Base-by-base conservation (phyloP, 1,284 basidiomycete genomes). In the Athelia sp. region DNA sequence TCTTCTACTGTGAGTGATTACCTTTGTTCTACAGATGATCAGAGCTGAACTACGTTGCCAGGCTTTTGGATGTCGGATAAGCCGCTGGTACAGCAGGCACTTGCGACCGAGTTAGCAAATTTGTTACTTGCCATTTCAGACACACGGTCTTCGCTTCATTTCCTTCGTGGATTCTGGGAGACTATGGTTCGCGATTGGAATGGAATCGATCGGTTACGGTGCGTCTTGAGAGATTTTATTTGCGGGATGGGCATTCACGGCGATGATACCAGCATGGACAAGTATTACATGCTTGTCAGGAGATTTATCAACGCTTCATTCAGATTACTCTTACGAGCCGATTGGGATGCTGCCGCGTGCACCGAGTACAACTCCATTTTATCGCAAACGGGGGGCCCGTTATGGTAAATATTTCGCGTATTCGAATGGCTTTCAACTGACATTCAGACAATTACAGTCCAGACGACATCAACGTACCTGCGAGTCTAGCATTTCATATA, bases 61-160 rank as follows among this genome's bases (percentile, higher is more conserved):
- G 93, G 93, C 62, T 98, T 96, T 69, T 99, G 95, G 95, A 98
- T 98, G 94, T 98, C 93, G 2, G 96, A 99, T 72, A 99, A 99
- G 66, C 95, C 96, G 4, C 76, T 96, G 2, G 87, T 99, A 3
- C 96, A 99, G 65, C 97, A 99, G 67, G 84, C 84, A 3, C 79
- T 99, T 6, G 93, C 96, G 0, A 73, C 76, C 9, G 91, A 96
- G 59, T 71, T 99, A 21, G 85, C 96, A 10, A 83, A 92, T 51
- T 74, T 98, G 31, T 60, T 93, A 3, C 69, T 97, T 26, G 76
- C 73, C 9, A 90, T 94, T 52, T 70, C 82, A 4, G 77, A 72
- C 26, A 70, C 76, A 0, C 50, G 73, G 4, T 76, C 82, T 2
- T 81, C 92, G 0, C 64, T 98, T 14, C 75, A 73, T 8, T 98